Percentiles rank a stretch among this genome's conserved stretches.
These are phyloP conservation scores for Immersiporthe knoxdaviesiana DNA, from an alignment of 2,329 filamentous ascomycete genomes.

Conservation along the genomic window DNA sequence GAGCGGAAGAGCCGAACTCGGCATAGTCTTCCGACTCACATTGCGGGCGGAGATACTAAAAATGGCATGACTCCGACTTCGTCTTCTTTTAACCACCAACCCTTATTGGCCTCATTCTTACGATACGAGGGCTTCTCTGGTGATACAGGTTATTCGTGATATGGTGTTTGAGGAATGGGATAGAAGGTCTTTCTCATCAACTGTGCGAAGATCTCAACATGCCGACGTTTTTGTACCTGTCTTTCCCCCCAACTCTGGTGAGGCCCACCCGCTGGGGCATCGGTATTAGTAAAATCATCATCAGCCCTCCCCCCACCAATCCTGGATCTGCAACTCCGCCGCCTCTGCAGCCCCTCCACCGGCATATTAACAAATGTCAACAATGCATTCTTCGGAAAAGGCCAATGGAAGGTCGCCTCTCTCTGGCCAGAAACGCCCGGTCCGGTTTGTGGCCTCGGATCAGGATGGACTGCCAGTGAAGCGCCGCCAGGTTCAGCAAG, in stretches of 20 bases:
- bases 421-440: constrained; percentile 34
- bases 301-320: not conserved
- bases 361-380: too few species aligned
- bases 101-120: not conserved
- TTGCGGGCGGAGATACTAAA: constrained; percentile 14
- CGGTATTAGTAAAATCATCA: not conserved
- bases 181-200: not conserved
- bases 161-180: not conserved
- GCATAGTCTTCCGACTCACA: not conserved
- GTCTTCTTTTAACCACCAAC: not conserved
- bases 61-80: constrained; percentile 21
- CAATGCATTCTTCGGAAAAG: not conserved
- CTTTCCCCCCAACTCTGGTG: not conserved
- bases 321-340: not conserved
- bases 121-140: not conserved
- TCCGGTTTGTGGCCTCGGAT: constrained; percentile 63
- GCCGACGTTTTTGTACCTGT: not conserved
- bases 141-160: not conserved
- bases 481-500: constrained; percentile 62
- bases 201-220: not conserved
- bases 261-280: not conserved
- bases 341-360: not conserved
- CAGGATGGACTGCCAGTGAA: constrained; percentile 59
- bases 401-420: not conserved
- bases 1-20: constrained; percentile 8